A percentile compares a stretch with the other conserved stretches of the same genome.
Conservation (phyloP, 306 rosid species). For the Medicago lupulina region DNA sequence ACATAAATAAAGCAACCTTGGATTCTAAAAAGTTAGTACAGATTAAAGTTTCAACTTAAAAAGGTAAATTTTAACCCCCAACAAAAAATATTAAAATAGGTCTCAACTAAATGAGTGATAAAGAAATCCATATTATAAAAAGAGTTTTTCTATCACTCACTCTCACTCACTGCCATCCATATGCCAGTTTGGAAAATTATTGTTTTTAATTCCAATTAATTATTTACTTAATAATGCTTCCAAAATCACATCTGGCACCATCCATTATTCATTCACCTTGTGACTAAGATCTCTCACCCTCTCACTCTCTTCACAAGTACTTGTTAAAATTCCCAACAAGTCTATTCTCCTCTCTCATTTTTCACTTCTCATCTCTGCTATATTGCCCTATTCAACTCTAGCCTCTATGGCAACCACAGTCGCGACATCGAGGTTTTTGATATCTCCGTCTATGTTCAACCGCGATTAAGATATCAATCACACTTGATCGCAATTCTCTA, state of each 20-base stretch:
- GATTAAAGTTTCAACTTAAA: constrained; percentile 22
- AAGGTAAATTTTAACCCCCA: constrained; percentile 35
- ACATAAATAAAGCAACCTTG: constrained; percentile 58
- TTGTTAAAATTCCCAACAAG: constrained; percentile 31
- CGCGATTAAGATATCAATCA: neutral
- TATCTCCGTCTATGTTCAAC: neutral
- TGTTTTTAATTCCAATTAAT: constrained; percentile 40
- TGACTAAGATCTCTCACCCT: constrained; percentile 57
- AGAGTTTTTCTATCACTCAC: constrained; percentile 61
- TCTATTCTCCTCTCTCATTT: constrained; percentile 39
- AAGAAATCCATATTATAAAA: constrained; percentile 55
- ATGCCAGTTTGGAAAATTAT: constrained; percentile 62
- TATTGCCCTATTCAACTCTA: neutral
- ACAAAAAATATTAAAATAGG: constrained; percentile 27
- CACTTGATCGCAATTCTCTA: neutral
- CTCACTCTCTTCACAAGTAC: constrained; percentile 38
- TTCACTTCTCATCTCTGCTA: constrained; percentile 31
- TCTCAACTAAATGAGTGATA: constrained; percentile 52
- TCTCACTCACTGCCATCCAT: constrained; percentile 48
- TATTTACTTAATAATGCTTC: constrained; percentile 47
- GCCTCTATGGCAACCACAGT: neutral
- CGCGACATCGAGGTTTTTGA: neutral
- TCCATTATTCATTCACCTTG: constrained; percentile 54
- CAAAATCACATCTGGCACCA: constrained; percentile 70
- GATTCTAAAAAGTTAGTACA: constrained; percentile 52